phyloP scores from a whole-genome alignment of 208 protist genomes.

The Crithidia fasciculata region DNA sequence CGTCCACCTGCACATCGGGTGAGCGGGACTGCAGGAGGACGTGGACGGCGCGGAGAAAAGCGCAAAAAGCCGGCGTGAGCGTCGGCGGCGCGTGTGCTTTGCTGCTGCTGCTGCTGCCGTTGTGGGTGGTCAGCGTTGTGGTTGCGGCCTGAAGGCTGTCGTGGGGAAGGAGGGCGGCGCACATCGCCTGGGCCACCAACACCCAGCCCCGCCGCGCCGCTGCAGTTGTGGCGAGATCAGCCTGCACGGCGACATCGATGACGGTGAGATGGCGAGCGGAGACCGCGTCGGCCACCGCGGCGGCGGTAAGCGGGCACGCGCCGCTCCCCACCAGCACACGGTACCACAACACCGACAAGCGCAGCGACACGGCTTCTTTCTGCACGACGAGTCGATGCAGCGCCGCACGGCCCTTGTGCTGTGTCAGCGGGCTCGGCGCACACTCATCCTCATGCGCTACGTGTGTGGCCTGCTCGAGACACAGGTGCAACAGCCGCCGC shows the following conservation, averaged over 20 bases:
- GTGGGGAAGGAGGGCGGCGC: constrained; percentile 13
- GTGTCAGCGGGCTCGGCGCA: constrained; percentile 9
- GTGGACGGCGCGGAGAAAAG: constrained; percentile 16
- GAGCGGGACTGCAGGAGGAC: constrained; percentile 26
- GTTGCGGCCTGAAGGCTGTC: background rate
- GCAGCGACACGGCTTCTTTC: constrained; percentile 19
- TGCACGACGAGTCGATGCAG: constrained; percentile 20
- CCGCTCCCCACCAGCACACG: constrained; percentile 8
- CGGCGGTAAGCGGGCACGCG: background rate
- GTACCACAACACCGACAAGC: constrained; percentile 24
- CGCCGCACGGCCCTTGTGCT: constrained; percentile 11
- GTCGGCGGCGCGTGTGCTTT: background rate
- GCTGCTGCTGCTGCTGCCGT: background rate
- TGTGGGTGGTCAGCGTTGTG: too few relatives aligned
- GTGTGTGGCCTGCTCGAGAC: constrained; percentile 22
- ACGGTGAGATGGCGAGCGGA: constrained; percentile 14
- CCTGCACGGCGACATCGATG: constrained; percentile 36
- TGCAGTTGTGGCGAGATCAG: constrained; percentile 41
- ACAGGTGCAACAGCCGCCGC: constrained; percentile 24
- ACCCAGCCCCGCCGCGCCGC: constrained; percentile 43
- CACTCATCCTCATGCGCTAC: constrained; percentile 16
- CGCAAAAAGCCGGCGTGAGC: constrained; percentile 7
- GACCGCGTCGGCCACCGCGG: constrained; percentile 11
- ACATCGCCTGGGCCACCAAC: constrained; percentile 27
- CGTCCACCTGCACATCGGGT: constrained; percentile 23